Percentiles rank a stretch among this genome's conserved stretches.
phyloP scores from a whole-genome alignment of 2,329 filamentous ascomycete species.

The Phyllosticta ampelicida region DNA sequence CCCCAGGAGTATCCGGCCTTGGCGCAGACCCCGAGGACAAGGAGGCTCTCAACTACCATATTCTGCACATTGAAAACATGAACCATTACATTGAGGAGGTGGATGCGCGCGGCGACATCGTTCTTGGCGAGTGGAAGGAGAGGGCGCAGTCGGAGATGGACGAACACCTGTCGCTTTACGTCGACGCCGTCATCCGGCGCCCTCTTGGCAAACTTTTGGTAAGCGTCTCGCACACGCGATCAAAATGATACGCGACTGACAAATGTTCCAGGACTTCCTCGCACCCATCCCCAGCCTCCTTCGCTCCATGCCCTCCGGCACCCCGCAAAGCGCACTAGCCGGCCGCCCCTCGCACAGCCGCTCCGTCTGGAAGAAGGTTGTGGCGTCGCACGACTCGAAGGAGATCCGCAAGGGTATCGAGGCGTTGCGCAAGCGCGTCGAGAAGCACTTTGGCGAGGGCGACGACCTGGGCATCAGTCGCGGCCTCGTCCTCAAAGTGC shows the following conservation, averaged over 20 bases:
- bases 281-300: slow-evolving; percentile 73
- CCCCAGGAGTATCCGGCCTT: slow-evolving; percentile 24
- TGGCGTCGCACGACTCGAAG: slow-evolving; percentile 68
- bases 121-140: slow-evolving; percentile 73
- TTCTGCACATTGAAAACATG: slow-evolving; percentile 97
- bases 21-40: slow-evolving; percentile 68
- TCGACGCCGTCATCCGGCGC: slow-evolving; percentile 76
- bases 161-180: slow-evolving; percentile 81
- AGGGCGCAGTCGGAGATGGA: slow-evolving; percentile 67
- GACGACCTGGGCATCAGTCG: slow-evolving; percentile 60
- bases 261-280: slow-evolving; percentile 55
- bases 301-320: slow-evolving; percentile 37
- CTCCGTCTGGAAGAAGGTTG: slow-evolving; percentile 72
- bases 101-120: slow-evolving; percentile 59
- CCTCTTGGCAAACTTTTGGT: slow-evolving; percentile 76
- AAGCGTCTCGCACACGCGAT: slow-evolving; percentile 16
- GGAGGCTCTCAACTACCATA: slow-evolving; percentile 93
- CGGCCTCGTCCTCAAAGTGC: slow-evolving; percentile 48
- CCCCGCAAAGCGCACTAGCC: slow-evolving; percentile 51
- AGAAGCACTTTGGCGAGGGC: slow-evolving; percentile 92
- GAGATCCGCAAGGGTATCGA: slow-evolving; percentile 88
- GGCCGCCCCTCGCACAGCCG: slow-evolving; percentile 75
- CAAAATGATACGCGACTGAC: slow-evolving; percentile 11
- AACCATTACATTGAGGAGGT: slow-evolving; percentile 94
- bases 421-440: slow-evolving; percentile 76